Base-by-base conservation (phyloP, 1,284 basidiomycete species). In the Quambalaria eucalypti region DNA sequence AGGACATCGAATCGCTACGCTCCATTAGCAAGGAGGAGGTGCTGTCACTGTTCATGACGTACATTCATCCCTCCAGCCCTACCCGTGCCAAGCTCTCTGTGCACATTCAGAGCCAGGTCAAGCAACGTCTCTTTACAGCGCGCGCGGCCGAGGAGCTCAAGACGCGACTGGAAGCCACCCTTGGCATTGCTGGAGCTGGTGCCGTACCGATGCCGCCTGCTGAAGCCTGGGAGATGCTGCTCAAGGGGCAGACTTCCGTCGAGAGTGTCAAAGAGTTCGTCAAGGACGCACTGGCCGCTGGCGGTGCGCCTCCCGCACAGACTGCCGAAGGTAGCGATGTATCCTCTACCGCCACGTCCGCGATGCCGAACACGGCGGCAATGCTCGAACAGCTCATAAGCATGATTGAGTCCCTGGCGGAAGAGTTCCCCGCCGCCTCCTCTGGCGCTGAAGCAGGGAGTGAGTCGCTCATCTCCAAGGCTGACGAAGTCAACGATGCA, bases 1-100 rank as follows among this genome's bases (percentile, higher is more conserved):
- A 80, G 16, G 88, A 93, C 64, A 85, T 86, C 4, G 80, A 81
- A 28, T 72, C 83, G 9, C 77, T 93, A 51, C 76, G 81, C 50
- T 78, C 74, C 21, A 79, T 90, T 53, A 86, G 82, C 7, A 90
- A 90, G 77, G 77, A 83, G 6, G 88, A 96, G 26, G 81, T 97
- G 31, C 61, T 89, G n/a, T 74, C 81, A 5, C 77, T 96, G 51
- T 91, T 90, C 81, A 78, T 82, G 59, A 78, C 79, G 25, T 81
- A 82, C 55, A 82, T 90, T 46, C 85, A 90, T 74, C 74, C 71
- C 4, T 64, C 60, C 49, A 64, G 60, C 28, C 5, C 52, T 1
- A 48, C 31, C 21, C 58, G 75, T 39, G 57, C 66, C 52, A 74
- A 65, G 65, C 59, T 57, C 12, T 60, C 53, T 30, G 61, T 67